Percentiles rank a stretch among this genome's conserved stretches.
phyloP scores from a whole-genome alignment of 2,329 filamentous ascomycete species.

The Paradendryphiella salina region DNA sequence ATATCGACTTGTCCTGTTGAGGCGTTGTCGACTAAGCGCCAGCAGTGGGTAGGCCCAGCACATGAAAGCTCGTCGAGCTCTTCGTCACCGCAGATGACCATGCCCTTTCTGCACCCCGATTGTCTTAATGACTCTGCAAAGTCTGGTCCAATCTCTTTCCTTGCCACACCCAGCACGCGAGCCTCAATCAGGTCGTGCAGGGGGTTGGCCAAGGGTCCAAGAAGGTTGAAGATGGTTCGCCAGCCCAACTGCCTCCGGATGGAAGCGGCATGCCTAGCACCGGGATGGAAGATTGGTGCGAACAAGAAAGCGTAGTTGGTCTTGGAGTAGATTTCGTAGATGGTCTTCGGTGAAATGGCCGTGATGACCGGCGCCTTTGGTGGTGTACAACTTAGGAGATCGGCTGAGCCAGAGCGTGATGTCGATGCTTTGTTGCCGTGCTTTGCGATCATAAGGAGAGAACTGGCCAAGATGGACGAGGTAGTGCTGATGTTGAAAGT shows the following conservation, averaged over 20 bases:
- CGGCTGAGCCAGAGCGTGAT: conserved; percentile 92
- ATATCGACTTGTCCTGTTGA: conserved; percentile 58
- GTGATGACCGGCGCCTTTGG: conserved; percentile 74
- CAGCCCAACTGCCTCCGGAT: conserved; percentile 88
- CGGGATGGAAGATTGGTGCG: conserved; percentile 93
- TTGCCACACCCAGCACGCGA: conserved; percentile 88
- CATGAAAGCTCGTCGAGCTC: conserved; percentile 95
- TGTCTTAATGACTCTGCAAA: conserved; percentile 84
- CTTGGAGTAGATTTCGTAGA: conserved; percentile 71
- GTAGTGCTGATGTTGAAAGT: conserved; percentile 99
- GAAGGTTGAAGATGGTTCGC: conserved; percentile 95
- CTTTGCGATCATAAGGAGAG: conserved; percentile 83
- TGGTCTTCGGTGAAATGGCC: conserved; percentile 71
- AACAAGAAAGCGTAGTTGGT: conserved; percentile 96
- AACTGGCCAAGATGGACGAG: conserved; percentile 86
- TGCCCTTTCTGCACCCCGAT: conserved; percentile 75
- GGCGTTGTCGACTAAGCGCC: conserved; percentile 67
- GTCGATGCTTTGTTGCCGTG: conserved; percentile 96
- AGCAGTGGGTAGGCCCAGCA: conserved; percentile 85
- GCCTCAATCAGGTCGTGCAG: conserved; percentile 79
- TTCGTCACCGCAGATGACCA: conserved; percentile 92
- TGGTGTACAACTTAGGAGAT: conserved; percentile 76
- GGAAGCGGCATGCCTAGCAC: conserved; percentile 85
- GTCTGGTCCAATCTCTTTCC: conserved; percentile 81
- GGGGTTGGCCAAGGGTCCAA: conserved; percentile 90